Base-by-base conservation (phyloP, 345 rosid species). In the Melastoma malabathricum region DNA sequence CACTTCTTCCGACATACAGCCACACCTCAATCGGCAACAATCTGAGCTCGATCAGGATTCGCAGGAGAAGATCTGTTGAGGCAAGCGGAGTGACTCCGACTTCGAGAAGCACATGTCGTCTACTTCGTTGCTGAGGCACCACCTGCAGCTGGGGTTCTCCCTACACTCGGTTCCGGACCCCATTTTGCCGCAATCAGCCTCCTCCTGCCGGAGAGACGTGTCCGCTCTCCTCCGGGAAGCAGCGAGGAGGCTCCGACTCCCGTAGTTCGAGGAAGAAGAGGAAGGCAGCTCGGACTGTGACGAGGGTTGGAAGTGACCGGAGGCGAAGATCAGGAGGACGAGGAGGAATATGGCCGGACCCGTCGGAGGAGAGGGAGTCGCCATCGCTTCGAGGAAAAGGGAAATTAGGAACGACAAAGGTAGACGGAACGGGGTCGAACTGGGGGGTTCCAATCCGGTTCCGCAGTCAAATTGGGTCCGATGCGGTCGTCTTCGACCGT, bases 91-190 rank as follows among this genome's bases (percentile, higher is more conserved):
- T 56, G 95, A 74, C 56, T 86, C 88, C 43, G 67, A 27, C 69
- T 68, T 78, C 64, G 54, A 54, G 29, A 82, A 86, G 72, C 95
- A 86, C 71, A 70, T 74, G 60, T 82, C 92, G 52, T 82, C 86
- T 1, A 86, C 83, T 67, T 69, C 82, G 25, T 80, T 78, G 45
- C 92, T 86, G n/a, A 68, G 70, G 64, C 95, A 86, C 95, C 95
- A 86, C 17, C 70, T 70, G 63, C 95, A 78, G 45, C 59, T 65
- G n/a, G 82, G 80, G 64, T 62, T 62, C 61, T 62, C 68, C 1
- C 54, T 51, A 64, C 95, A 86, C 47, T 68, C 88, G 62, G 84
- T 72, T 77, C 75, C 70, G 8, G 82, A 74, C 13, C 58, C 64
- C 75, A 80, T 70, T 49, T 67, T 72, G 48, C 68, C 54, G 69